A percentile compares a stretch with the other conserved stretches of the same genome.
Evolutionary conservation across 306 rosid species (phyloP).

Genomic region (Dicorynia guianensis): DNA sequence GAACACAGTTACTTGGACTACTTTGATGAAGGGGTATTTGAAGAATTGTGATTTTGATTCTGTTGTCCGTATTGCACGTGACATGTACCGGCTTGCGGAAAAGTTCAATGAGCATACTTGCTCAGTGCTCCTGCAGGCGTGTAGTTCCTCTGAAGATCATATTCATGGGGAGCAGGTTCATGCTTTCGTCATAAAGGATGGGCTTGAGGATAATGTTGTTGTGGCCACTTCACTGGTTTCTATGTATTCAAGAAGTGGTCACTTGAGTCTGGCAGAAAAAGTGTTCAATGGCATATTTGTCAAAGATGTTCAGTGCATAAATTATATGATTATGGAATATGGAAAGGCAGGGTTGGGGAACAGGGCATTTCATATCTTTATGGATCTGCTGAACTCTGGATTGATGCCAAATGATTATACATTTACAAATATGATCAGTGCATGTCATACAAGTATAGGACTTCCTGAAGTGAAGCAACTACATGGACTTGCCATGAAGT

Average conservation of each 20-base stretch:
- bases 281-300: slow-evolving; percentile 42
- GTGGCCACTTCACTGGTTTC: slow-evolving; percentile 60
- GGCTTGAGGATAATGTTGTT: slow-evolving; percentile 50
- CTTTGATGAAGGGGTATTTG: slow-evolving; percentile 61
- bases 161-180: slow-evolving; percentile 54
- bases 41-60: slow-evolving; percentile 42
- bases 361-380: slow-evolving; percentile 47
- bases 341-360: slow-evolving; percentile 52
- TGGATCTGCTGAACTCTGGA: slow-evolving; percentile 50
- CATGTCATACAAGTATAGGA: slow-evolving; percentile 38
- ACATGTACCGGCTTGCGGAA: slow-evolving; percentile 49
- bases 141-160: slow-evolving; percentile 37
- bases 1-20: slow-evolving; percentile 61
- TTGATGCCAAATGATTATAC: slow-evolving; percentile 49
- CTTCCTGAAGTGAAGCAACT: slow-evolving; percentile 49
- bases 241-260: slow-evolving; percentile 55
- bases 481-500: slow-evolving; percentile 56
- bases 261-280: slow-evolving; percentile 51
- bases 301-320: slow-evolving; percentile 58
- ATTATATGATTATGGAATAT: slow-evolving; percentile 62
- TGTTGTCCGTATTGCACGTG: slow-evolving; percentile 45
- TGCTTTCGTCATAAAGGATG: slow-evolving; percentile 51
- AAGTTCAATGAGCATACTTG: slow-evolving; percentile 64
- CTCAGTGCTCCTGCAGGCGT: slow-evolving; percentile 56
- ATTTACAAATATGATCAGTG: slow-evolving; percentile 54